Evolutionary conservation across 164 flowering plant genomes (phyloP), one percentile per base, ranked within the genome.

Genomic region (Chimonanthus praecox): DNA sequence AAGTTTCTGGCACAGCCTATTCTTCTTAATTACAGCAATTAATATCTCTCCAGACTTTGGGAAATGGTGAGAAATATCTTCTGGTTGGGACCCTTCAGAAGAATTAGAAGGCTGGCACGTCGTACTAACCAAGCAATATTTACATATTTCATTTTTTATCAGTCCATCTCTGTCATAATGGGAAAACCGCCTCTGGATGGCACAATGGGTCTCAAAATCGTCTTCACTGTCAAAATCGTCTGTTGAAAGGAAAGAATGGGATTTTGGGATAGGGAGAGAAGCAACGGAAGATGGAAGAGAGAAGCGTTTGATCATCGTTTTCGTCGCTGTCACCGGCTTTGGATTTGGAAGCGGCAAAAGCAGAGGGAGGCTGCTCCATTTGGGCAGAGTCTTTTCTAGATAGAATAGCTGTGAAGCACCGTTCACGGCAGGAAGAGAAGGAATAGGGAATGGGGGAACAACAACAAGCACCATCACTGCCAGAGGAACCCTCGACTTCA

Each of bases 1-100:
- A 76, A 88, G 77, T 77, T 85, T 92, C 82, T 94, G 97, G 75
- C 87, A 88, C 3, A 86, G 79, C 75, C 97, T 87, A 77, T 96
- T 96, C 84, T 87, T 96, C 88, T 85, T 92, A 65, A 96, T 87
- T 58, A 97, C 95, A 75, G 90, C 94, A 82, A 90, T 70, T 72
- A 94, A 86, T 50, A 82, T 45, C 47, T 82, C 83, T 3, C 88
- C 98, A 71, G 84, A 64, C 64, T 79, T 79, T 16, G 94, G 95
- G 68, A 92, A 90, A 71, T 75, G 70, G 46, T 45, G 20, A 51
- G 68, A 44, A 5, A 33, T 47, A 64, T 64, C 76, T 74, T 76
- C 84, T 2, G 78, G 44, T 45, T 67, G 85, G 63, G 83, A 74
- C 82, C 80, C 70, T 74, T 77, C 86, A 71, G n/a, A 43, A 47